Percentiles rank a stretch among this genome's conserved stretches.
Evolutionary conservation across 306 rosid species (phyloP).

Genomic region (Cotoneaster glaucophyllus): DNA sequence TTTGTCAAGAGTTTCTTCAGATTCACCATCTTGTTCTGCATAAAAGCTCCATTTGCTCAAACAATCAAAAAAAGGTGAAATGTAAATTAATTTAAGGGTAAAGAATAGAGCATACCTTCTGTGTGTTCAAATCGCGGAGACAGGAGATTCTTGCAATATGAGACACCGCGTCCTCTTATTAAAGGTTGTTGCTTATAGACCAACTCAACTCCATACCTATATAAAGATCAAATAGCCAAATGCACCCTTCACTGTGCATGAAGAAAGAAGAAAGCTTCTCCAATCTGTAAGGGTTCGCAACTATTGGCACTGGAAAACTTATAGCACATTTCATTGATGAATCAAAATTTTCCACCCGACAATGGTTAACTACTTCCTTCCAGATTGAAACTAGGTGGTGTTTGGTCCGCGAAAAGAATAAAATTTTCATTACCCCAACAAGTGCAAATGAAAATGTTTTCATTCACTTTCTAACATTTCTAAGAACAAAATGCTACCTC

Average conservation of each 20-base stretch:
- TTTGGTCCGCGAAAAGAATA: neutral
- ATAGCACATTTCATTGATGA: slow-evolving; percentile 21
- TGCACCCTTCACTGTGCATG: slow-evolving; percentile 62
- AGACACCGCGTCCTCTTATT: slow-evolving; percentile 94
- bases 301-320: slow-evolving; percentile 28
- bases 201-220: slow-evolving; percentile 92
- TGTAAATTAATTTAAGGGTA: slow-evolving; percentile 5
- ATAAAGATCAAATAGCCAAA: slow-evolving; percentile 49
- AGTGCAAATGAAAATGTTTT: neutral
- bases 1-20: slow-evolving; percentile 79
- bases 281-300: slow-evolving; percentile 44
- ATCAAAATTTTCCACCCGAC: slow-evolving; percentile 29
- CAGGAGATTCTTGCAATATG: slow-evolving; percentile 95
- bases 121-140: slow-evolving; percentile 89
- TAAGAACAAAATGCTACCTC: neutral
- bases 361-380: slow-evolving; percentile 40
- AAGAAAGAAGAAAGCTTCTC: slow-evolving; percentile 61
- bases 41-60: slow-evolving; percentile 18
- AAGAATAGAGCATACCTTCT: slow-evolving; percentile 52
- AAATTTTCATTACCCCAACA: neutral
- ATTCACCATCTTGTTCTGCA: slow-evolving; percentile 63
- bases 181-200: slow-evolving; percentile 83
- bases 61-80: neutral
- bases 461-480: neutral
- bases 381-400: slow-evolving; percentile 39